Conservation (phyloP, 192 early-diverging fungal genomes). For the Gamsiella multidivaricata region DNA sequence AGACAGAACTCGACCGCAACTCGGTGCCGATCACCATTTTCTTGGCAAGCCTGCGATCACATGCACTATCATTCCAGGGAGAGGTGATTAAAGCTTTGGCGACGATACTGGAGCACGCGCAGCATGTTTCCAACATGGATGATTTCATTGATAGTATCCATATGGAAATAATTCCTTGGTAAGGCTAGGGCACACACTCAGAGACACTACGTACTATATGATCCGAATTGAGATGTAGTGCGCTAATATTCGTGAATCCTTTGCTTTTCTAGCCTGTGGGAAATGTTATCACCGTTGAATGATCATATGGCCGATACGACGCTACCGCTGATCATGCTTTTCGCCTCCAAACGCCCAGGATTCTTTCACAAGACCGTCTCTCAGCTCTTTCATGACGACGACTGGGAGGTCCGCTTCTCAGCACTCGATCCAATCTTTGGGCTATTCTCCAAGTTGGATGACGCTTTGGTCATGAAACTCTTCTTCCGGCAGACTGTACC, state of each 20-base stretch:
- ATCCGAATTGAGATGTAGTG: background rate
- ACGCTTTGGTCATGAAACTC: slow-evolving; percentile 44
- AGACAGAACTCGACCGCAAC: slow-evolving; percentile 4
- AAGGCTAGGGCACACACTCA: too few relatives aligned
- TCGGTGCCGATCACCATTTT: slow-evolving; percentile 11
- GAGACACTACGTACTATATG: background rate
- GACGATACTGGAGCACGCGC: slow-evolving; percentile 52
- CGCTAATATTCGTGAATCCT: background rate
- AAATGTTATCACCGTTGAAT: slow-evolving; percentile 56
- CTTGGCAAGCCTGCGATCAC: slow-evolving; percentile 20
- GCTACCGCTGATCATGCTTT: slow-evolving; percentile 58
- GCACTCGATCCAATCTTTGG: slow-evolving; percentile 66
- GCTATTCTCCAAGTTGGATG: slow-evolving; percentile 68
- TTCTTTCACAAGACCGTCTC: slow-evolving; percentile 60
- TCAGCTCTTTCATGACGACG: slow-evolving; percentile 55
- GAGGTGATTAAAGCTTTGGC: slow-evolving; percentile 61
- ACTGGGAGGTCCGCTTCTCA: slow-evolving; percentile 65
- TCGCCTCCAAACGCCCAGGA: slow-evolving; percentile 45
- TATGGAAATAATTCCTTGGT: slow-evolving; percentile 60
- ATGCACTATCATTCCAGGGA: slow-evolving; percentile 25
- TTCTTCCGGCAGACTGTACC: slow-evolving; percentile 22
- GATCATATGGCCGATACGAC: slow-evolving; percentile 57
- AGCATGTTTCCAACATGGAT: slow-evolving; percentile 55
- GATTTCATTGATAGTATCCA: slow-evolving; percentile 62
- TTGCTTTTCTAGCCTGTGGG: slow-evolving; percentile 59